Evolutionary conservation across 1,139 yeast species (phyloP).

Genomic region (Pichia sp.): DNA sequence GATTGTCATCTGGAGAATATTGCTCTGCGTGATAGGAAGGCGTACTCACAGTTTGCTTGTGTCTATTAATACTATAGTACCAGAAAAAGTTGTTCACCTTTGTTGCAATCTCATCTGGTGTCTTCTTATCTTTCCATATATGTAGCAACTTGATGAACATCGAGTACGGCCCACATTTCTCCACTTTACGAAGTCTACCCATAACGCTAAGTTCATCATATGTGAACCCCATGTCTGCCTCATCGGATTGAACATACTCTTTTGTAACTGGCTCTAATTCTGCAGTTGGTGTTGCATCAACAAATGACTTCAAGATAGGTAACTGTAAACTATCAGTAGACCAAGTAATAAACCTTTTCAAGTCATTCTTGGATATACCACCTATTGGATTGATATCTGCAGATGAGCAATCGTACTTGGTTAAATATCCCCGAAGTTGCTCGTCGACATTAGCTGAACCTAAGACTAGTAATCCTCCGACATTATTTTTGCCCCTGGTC

Average conservation of each 20-base stretch:
- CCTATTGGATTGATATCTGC: constrained; percentile 98
- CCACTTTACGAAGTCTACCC: constrained; percentile 88
- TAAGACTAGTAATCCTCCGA: constrained; percentile 79
- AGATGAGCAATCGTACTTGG: constrained; percentile 94
- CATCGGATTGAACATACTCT: constrained; percentile 91
- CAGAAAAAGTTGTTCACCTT: constrained; percentile 91
- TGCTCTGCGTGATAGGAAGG: constrained; percentile 98
- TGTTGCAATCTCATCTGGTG: constrained; percentile 81
- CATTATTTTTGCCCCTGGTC: constrained; percentile 65
- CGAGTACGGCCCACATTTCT: constrained; percentile 92
- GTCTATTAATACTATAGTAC: constrained; percentile 91
- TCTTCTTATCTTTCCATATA: constrained; percentile 82
- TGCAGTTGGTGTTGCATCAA: constrained; percentile 94
- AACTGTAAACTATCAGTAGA: constrained; percentile 64
- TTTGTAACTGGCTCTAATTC: constrained; percentile 95
- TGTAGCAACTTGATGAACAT: constrained; percentile 88
- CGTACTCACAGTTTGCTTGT: constrained; percentile 92
- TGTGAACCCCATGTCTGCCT: constrained; percentile 96
- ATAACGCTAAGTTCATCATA: constrained; percentile 88
- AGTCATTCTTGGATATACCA: constrained; percentile 89
- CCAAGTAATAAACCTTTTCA: constrained; percentile 79
- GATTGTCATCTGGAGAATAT: constrained; percentile 95
- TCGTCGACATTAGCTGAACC: constrained; percentile 99
- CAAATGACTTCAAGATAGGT: constrained; percentile 73
- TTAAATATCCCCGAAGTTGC: constrained; percentile 87